Evolutionary conservation across 768 basidiomycete species (phyloP), one percentile per base, ranked within the genome.

Genomic region (Mycena olivaceomarginata): DNA sequence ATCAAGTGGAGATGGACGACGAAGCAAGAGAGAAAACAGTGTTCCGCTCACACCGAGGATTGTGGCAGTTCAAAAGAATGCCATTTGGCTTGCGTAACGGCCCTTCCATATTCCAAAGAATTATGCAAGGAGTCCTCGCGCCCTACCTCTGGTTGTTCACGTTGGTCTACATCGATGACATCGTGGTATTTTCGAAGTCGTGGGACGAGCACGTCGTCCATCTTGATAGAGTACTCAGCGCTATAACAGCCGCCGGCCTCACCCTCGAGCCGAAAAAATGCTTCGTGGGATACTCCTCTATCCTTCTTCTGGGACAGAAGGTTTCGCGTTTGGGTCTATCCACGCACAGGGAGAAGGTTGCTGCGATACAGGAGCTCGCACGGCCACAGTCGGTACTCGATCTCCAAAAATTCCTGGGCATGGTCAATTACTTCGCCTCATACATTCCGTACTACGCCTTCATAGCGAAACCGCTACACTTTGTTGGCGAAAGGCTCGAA

Each of bases 41-140:
- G 0, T 86, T 86, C 74, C 64, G 83, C 2, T 81, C 84, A 0
- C 85, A 85, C 64, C 56, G 75, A 59, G 85, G 85, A 0, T 79
- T 85, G 2, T 82, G 76, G 62, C 85, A 86, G 67, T 86, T 86
- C 76, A 22, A 31, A 4, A 51, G 46, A 9, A 71, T 62, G 70
- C 70, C 70, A 3, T 71, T 71, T 31, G 70, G 70, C 18, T 39
- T 71, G 16, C 31, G 71, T 4, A 72, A 72, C 20, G 71, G 71
- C 3, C 71, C 71, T 25, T 72, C 71, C n/a, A 72, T 72, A 18
- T 72, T 72, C 51, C 71, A 72, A 20, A 18, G 64, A 9, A 72
- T 72, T 18, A 72, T 72, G 71, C 71, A 66, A 25, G 25, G 25
- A 25, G 25, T 25, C 25, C 25, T 25, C 25, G 25, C 25, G 25